Evolutionary conservation across 1,284 basidiomycete genomes (phyloP).

Genomic region (Rhodotorula sp.): DNA sequence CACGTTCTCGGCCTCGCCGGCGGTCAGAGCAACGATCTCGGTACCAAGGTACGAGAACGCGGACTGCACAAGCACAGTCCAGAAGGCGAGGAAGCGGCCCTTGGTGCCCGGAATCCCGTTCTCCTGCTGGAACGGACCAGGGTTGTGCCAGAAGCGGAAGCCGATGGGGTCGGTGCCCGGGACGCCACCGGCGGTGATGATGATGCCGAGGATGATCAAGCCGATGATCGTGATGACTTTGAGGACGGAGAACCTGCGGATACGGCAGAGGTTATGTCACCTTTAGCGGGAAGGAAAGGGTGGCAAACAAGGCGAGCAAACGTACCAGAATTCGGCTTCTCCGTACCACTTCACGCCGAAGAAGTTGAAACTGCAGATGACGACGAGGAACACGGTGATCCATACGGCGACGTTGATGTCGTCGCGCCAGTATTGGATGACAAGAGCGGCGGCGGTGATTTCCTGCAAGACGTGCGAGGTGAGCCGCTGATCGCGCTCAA

Average conservation of each 20-base stretch:
- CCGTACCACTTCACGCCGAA: conserved; percentile 31
- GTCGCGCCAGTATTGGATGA: conserved; percentile 33
- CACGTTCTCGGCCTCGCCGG: conserved; percentile 51
- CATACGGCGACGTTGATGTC: conserved; percentile 33
- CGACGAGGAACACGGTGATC: conserved; percentile 30
- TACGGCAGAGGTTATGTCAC: no score
- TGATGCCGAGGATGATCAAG: conserved; percentile 53
- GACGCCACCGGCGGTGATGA: conserved; percentile 54
- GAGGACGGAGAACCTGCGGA: conserved; percentile 27
- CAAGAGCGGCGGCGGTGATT: conserved; percentile 25
- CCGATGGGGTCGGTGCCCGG: conserved; percentile 61
- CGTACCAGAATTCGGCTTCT: conserved; percentile 35
- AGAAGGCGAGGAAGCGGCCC: conserved; percentile 48
- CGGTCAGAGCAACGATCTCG: conserved; percentile 72
- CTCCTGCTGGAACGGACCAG: conserved; percentile 57
- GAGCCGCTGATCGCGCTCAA: not conserved
- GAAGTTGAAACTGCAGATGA: conserved; percentile 34
- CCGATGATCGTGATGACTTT: conserved; percentile 35
- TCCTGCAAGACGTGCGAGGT: not conserved
- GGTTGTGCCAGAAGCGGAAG: conserved; percentile 56
- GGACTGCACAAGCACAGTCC: conserved; percentile 51
- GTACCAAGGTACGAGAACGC: conserved; percentile 81
- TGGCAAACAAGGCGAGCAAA: not conserved
- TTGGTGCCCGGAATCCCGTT: conserved; percentile 47
- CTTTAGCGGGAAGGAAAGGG: no score